A percentile compares a stretch with the other conserved stretches of the same genome.
These are phyloP conservation scores for Penicillium sp. DNA, from an alignment of 2,329 filamentous ascomycete genomes.

Conservation along the genomic window DNA sequence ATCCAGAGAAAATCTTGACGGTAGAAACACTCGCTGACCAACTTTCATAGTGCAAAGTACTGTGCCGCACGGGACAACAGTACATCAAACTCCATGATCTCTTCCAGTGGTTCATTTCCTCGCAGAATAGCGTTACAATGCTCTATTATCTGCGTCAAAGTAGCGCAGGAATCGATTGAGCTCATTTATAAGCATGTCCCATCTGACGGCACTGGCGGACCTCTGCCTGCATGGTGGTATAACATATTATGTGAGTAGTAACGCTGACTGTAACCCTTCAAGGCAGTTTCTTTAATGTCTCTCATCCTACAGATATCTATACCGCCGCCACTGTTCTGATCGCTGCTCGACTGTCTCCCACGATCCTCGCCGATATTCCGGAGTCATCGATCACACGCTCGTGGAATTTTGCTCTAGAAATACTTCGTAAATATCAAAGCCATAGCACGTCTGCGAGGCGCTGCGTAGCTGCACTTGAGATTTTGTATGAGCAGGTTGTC, in stretches of 20 bases:
- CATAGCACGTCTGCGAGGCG: constrained; percentile 39
- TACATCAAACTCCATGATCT: constrained; percentile 23
- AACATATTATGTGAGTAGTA: constrained; percentile 39
- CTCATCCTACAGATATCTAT: constrained; percentile 38
- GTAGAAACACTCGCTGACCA: background rate
- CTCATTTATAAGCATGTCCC: constrained; percentile 37
- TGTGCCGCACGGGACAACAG: constrained; percentile 35
- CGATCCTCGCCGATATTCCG: constrained; percentile 32
- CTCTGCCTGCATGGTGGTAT: constrained; percentile 45
- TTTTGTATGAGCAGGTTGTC: constrained; percentile 35
- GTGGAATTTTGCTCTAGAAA: constrained; percentile 36
- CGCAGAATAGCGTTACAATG: constrained; percentile 40
- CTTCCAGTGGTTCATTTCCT: constrained; percentile 35
- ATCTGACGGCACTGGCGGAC: constrained; percentile 32
- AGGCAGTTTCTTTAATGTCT: background rate
- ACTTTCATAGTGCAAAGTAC: constrained; percentile 26
- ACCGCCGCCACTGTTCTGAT: constrained; percentile 42
- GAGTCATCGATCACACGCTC: constrained; percentile 31
- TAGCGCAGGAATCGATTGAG: constrained; percentile 39
- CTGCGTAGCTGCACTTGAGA: constrained; percentile 38
- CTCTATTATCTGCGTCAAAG: constrained; percentile 42
- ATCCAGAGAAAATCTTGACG: background rate
- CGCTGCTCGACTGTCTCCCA: constrained; percentile 36
- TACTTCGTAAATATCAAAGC: constrained; percentile 37
- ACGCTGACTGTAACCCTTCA: too few species aligned